phyloP scores from a whole-genome alignment of 768 basidiomycete genomes.

The Podaxis pistillaris region DNA sequence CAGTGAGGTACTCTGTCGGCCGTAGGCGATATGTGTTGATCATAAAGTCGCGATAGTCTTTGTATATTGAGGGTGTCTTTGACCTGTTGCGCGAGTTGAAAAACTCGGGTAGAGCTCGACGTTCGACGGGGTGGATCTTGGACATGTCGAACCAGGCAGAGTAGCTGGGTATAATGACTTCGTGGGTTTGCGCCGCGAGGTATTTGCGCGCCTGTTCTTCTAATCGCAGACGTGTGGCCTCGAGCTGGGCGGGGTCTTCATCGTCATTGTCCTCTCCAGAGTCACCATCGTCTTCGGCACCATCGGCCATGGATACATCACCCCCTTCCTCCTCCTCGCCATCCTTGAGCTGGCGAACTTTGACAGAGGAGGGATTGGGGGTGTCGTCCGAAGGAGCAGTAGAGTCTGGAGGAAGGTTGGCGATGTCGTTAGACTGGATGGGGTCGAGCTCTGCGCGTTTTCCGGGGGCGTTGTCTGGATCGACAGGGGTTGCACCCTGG shows the following conservation, averaged over 20 bases:
- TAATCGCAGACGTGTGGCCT: slow-evolving; percentile 73
- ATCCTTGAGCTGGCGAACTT: slow-evolving; percentile 43
- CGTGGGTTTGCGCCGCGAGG: slow-evolving; percentile 95
- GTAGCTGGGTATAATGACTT: slow-evolving; percentile 95
- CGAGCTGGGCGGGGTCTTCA: slow-evolving; percentile 81
- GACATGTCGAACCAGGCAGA: slow-evolving; percentile 98
- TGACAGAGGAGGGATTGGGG: slow-evolving; percentile 27
- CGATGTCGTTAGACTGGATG: slow-evolving; percentile 73
- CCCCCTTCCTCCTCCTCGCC: slow-evolving; percentile 60
- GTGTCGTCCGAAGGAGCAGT: background rate
- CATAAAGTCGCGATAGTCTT: slow-evolving; percentile 99
- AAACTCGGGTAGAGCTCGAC: slow-evolving; percentile 93
- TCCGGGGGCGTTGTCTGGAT: slow-evolving; percentile 76
- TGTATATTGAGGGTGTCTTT: slow-evolving; percentile 97
- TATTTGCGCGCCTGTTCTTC: slow-evolving; percentile 92
- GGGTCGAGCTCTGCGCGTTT: slow-evolving; percentile 90
- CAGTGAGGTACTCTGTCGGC: slow-evolving; percentile 93
- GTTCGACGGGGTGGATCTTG: slow-evolving; percentile 89
- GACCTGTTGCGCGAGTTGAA: slow-evolving; percentile 94
- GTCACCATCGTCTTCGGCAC: slow-evolving; percentile 71
- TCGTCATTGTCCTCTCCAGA: slow-evolving; percentile 82
- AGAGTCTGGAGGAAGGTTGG: slow-evolving; percentile 59
- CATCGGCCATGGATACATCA: slow-evolving; percentile 82
- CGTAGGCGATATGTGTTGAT: slow-evolving; percentile 95
- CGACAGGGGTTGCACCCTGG: slow-evolving; percentile 73